Evolutionary conservation across 2,329 filamentous ascomycete genomes (phyloP), one percentile per base, ranked within the genome.

Genomic region (Clonostachys rhizophaga): DNA sequence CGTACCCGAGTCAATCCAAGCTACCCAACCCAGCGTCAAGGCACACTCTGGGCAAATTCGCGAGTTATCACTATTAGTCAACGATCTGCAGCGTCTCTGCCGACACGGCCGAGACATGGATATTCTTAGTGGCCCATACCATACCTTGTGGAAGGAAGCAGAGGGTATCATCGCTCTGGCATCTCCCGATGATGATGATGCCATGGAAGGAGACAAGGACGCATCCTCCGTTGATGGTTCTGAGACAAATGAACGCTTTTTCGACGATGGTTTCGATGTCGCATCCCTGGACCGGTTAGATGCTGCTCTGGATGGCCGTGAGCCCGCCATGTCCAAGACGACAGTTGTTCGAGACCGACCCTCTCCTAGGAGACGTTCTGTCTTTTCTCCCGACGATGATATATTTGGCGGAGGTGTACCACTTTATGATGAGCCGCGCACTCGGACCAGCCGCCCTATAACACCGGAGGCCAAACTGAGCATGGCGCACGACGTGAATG

Each of bases 91-190:
- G 68, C 83, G 87, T 49, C 71, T 94, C 13, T 85, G 85, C 50
- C 76, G 84, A 12, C 81, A 87, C 37, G 89, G 84, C 6, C 78
- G 81, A 16, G 78, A 84, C 41, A 78, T 90, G 59, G 76, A 83
- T 39, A 77, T 92, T 58, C 65, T 81, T 1, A 68, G 78, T 49
- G 86, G 86, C 7, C 61, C 75, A 6, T 76, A 83, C 18, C 74
- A 75, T 12, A 69, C 71, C 12, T 71, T 88, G 42, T 95, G 88
- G 87, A 81, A 83, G 56, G 88, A 94, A 61, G 89, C 90, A 2
- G 87, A 94, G 62, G 88, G 87, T 13, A 91, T 95, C 66, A 94
- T 95, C 60, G 86, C 88, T 34, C 71, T 95, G n/a, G 89, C 89
- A 42, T 85, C 83, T 2, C 83, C 83, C 2, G 83, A 86, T 51